phyloP scores from a whole-genome alignment of 2,329 filamentous ascomycete species.

The Aspergillus glaucus region DNA sequence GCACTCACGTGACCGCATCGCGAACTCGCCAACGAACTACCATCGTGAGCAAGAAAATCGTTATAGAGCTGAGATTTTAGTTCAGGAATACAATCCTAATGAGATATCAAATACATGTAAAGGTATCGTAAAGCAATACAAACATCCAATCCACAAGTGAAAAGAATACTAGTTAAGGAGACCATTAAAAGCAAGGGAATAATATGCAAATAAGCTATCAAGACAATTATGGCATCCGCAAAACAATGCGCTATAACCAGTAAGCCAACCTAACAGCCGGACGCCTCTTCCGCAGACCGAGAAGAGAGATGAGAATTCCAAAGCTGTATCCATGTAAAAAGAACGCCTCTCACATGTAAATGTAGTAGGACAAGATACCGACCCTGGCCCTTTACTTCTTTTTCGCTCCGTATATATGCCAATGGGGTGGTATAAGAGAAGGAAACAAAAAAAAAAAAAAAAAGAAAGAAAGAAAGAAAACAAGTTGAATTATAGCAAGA shows the following conservation, averaged over 20 bases:
- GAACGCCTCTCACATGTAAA: constrained; percentile 10
- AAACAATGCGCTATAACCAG: constrained; percentile 10
- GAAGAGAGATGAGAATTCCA: constrained; percentile 9
- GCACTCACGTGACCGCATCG: constrained; percentile 15
- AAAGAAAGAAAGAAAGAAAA: constrained; percentile 1
- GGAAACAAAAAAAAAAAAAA: constrained; percentile 3
- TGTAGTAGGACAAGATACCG: background rate
- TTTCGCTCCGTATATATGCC: too few species aligned
- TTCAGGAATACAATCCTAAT: too few species aligned
- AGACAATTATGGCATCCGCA: background rate
- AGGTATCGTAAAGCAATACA: too few species aligned
- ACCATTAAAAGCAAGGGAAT: background rate
- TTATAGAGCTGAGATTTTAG: too few species aligned
- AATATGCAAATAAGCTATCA: background rate
- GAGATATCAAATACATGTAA: too few species aligned
- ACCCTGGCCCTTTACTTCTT: constrained; percentile 1
- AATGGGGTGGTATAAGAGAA: background rate
- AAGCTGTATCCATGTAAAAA: constrained; percentile 19
- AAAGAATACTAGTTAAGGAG: constrained; percentile 1
- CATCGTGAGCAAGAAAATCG: too few species aligned
- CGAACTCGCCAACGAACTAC: too few species aligned
- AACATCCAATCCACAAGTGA: constrained; percentile 6
- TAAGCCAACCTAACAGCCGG: constrained; percentile 10
- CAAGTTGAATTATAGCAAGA: constrained; percentile 7
- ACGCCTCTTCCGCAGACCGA: constrained; percentile 7